phyloP scores from a whole-genome alignment of 805 yeast genomes.

The Yarrowia bubula region DNA sequence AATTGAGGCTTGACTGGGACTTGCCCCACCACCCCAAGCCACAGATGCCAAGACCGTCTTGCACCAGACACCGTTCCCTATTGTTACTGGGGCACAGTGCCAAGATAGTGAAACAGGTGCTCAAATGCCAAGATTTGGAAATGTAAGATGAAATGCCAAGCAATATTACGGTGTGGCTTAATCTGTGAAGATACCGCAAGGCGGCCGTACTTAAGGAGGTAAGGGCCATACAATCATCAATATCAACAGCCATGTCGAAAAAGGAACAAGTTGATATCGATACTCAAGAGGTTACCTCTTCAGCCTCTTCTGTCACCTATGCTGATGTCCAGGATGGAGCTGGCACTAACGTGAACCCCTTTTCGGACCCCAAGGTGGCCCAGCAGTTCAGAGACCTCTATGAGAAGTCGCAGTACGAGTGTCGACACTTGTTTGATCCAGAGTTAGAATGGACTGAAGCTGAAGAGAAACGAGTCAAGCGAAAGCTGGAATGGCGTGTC shows the following conservation, averaged over 20 bases:
- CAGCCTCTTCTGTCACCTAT: slow-evolving; percentile 3
- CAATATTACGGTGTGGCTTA: neutral
- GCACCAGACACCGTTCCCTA: neutral
- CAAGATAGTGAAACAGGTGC: neutral
- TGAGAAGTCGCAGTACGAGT: slow-evolving; percentile 53
- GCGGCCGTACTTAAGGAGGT: neutral
- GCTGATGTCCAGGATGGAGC: neutral
- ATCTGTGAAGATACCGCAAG: neutral
- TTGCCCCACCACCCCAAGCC: neutral
- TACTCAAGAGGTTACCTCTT: neutral
- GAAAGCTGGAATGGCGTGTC: slow-evolving; percentile 57
- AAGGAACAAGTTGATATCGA: neutral
- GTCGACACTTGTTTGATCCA: slow-evolving; percentile 57
- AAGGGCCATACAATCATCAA: neutral
- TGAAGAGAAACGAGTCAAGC: slow-evolving; percentile 50
- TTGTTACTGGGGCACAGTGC: neutral
- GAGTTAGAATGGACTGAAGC: slow-evolving; percentile 52
- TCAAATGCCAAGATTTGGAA: neutral
- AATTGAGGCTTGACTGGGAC: neutral
- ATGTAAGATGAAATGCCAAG: neutral
- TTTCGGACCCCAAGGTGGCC: slow-evolving; percentile 48
- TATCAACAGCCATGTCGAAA: neutral
- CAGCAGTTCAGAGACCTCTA: slow-evolving; percentile 48
- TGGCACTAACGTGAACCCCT: slow-evolving; percentile 32
- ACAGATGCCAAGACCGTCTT: neutral